Conservation (phyloP, 2,329 filamentous ascomycete species). For the Emericellopsis cladophorae region DNA sequence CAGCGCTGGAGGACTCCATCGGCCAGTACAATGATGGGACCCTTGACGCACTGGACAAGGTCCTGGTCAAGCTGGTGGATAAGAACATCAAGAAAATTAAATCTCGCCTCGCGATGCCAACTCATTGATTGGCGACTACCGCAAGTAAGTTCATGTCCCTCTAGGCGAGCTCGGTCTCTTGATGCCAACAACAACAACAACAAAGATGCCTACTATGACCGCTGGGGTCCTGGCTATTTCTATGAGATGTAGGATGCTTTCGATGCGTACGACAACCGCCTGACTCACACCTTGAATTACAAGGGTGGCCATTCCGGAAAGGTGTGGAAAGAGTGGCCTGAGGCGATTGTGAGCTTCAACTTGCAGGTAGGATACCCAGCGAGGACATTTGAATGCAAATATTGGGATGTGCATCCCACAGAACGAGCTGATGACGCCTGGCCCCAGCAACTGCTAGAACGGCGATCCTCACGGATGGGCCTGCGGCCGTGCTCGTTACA, state of each 20-base stretch:
- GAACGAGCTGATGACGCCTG: constrained; percentile 17
- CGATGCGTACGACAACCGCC: constrained; percentile 14
- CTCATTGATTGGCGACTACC: constrained; percentile 3
- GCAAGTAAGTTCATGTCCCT: constrained; percentile 1
- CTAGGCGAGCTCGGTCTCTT: background rate
- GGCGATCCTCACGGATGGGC: constrained; percentile 12
- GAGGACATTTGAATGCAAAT: too few species aligned
- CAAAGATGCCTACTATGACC: constrained; percentile 2
- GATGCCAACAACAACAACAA: background rate
- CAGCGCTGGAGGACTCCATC: constrained; percentile 6
- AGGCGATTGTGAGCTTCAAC: constrained; percentile 19
- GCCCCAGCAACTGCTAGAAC: constrained; percentile 9
- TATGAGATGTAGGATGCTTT: constrained; percentile 15
- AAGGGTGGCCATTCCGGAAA: constrained; percentile 14
- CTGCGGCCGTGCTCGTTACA: constrained; percentile 14
- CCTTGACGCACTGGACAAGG: constrained; percentile 5
- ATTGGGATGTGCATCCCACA: constrained; percentile 2
- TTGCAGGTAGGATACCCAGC: constrained; percentile 6
- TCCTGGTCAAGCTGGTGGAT: constrained; percentile 1
- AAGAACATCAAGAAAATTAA: constrained; percentile 4
- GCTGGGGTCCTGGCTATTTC: constrained; percentile 11
- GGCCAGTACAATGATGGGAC: constrained; percentile 7
- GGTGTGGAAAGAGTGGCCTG: constrained; percentile 17
- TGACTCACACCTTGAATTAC: constrained; percentile 17
- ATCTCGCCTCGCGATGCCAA: constrained; percentile 4